Base-by-base conservation (phyloP, 2,329 filamentous ascomycete species). In the Penicillium sp. region DNA sequence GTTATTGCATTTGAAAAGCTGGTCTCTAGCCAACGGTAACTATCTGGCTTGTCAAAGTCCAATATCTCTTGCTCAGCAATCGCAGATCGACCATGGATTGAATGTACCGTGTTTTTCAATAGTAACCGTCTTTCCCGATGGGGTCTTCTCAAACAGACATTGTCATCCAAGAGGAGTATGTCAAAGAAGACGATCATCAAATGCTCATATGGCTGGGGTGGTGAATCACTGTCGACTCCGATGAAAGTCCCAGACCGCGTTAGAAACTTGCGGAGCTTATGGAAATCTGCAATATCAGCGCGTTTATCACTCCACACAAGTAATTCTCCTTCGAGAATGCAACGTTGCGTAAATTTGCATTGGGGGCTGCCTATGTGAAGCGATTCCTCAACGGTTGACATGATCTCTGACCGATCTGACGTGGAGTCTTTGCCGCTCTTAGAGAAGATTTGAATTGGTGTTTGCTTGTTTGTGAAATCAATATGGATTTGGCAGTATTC, bases 351-450 rank as follows among this genome's bases (percentile, higher is more conserved):
- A 61, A 96, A 74, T 11, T 76, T 81, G 69, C 89, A 89, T 8
- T 81, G 78, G 0, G 79, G 59, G 1, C 76, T 74, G 3, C 86
- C 86, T 33, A 96, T 79, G 8, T 79, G 80, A 5, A 96, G 76
- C 3, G 88, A 87, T 3, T 85, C 77, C 42, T 81, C 79, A 55
- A 96, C 86, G 1, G 82, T 82, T 2, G 82, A 80, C 54, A 90
- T 86, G 22, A 96, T 72, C 1, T 78, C 79, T 11, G 72, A 65
- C 33, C 89, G 84, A 71, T 96, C 92, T 51, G 77, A 69, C 0
- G 91, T 96, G 45, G 91, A 93, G 63, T 96, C 90, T 70, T 95
- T 96, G 56, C 92, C 91, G 66, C 91, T 95, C 71, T 96, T 97
- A 10, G 91, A 96, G 70, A 95, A 96, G 29, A 96, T 93, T 61